A percentile compares a stretch with the other conserved stretches of the same genome.
Conservation (phyloP, 257 asterid genomes). For the Nicotiana otophora region DNA sequence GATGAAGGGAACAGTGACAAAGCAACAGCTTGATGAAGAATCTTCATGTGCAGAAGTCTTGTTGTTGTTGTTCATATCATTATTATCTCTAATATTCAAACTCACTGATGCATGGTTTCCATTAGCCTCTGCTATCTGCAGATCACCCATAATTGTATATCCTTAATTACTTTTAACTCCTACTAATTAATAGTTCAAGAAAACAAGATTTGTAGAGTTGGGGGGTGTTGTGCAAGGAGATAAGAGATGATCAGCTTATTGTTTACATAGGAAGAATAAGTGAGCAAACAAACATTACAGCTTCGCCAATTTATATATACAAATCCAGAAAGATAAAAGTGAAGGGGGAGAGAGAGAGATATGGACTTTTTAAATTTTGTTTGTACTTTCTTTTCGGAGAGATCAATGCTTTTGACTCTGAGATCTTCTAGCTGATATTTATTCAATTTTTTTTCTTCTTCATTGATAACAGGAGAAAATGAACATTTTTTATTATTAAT, state of each 20-base stretch:
- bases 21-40: slow-evolving; percentile 1
- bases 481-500: not conserved
- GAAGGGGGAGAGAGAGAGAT: not conserved
- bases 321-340: not conserved
- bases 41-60: not conserved
- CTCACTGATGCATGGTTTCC: slow-evolving; percentile 1
- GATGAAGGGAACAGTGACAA: slow-evolving; percentile 12
- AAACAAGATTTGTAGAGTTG: not conserved
- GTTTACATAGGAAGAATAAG: not conserved
- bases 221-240: not conserved
- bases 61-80: not conserved
- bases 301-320: not conserved
- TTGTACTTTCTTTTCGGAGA: slow-evolving; percentile 12
- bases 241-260: not conserved
- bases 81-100: slow-evolving; percentile 6
- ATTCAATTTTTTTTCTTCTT: not conserved
- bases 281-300: not conserved
- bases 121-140: slow-evolving; percentile 6
- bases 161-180: not conserved
- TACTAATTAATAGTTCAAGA: not conserved
- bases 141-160: slow-evolving; percentile 7
- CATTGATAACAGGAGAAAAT: slow-evolving; percentile 20
- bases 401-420: slow-evolving; percentile 31
- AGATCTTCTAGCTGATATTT: not conserved
- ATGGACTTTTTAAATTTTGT: slow-evolving; percentile 4